phyloP scores from a whole-genome alignment of 495 filamentous ascomycete species.

The Durotheca rogersii region DNA sequence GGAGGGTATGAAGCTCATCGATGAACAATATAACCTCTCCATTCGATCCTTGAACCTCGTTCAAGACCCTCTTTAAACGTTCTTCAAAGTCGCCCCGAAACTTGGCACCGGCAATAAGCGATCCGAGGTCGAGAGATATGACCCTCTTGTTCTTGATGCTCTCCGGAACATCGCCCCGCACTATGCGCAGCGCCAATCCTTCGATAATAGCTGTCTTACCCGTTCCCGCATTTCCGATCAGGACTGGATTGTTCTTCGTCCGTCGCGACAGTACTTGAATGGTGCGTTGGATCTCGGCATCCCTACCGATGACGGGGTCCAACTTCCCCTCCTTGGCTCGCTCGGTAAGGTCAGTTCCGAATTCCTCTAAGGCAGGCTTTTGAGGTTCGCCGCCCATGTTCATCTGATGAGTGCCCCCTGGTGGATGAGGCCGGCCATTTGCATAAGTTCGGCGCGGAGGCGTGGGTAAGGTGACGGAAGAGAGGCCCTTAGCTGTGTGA shows the following conservation, averaged over 20 bases:
- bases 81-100: conserved; percentile 97
- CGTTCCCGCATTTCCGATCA: conserved; percentile 89
- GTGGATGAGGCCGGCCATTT: conserved; percentile 77
- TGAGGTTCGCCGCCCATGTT: conserved; percentile 76
- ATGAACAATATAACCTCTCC: conserved; percentile 92
- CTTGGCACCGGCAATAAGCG: conserved; percentile 92
- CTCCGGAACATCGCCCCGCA: conserved; percentile 90
- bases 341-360: conserved; percentile 85
- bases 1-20: conserved; percentile 88
- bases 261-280: conserved; percentile 90
- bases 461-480: conserved; percentile 31
- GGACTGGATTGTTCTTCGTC: conserved; percentile 95
- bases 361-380: conserved; percentile 85
- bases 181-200: conserved; percentile 87
- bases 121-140: conserved; percentile 81
- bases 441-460: conserved; percentile 61
- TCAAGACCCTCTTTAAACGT: conserved; percentile 83
- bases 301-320: conserved; percentile 92
- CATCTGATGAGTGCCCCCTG: conserved; percentile 92
- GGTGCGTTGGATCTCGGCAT: conserved; percentile 86
- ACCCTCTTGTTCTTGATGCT: conserved; percentile 95
- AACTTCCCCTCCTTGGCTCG: conserved; percentile 85
- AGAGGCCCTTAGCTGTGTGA: conserved; percentile 12
- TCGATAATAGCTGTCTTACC: conserved; percentile 96
- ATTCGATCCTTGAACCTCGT: conserved; percentile 85